A percentile compares a stretch with the other conserved stretches of the same genome.
These are phyloP conservation scores for Isoetes engelmannii DNA, from an alignment of 83 land plant species.

Conservation along the genomic window DNA sequence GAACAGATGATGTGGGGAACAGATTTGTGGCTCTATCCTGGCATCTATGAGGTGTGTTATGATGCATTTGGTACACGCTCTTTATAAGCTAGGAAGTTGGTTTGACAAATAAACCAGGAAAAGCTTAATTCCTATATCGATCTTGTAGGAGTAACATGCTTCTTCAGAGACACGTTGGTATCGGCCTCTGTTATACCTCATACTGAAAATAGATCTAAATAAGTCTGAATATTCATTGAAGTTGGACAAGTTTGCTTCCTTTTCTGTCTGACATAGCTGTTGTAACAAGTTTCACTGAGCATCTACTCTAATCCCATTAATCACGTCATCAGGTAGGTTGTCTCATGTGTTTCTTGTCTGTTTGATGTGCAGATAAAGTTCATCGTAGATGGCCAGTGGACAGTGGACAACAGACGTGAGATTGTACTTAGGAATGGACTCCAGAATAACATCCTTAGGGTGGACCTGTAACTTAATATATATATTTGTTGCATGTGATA, in stretches of 20 bases:
- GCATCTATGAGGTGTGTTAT: constrained; percentile 38
- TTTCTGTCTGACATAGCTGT: background rate
- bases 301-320: background rate
- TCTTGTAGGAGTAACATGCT: no score
- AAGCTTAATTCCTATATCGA: no score
- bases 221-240: background rate
- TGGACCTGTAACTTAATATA: constrained; percentile 21
- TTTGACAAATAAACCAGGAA: no score
- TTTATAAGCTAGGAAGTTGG: no score
- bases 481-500: no score
- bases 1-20: constrained; percentile 36
- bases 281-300: background rate
- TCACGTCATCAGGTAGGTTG: background rate
- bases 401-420: constrained; percentile 37
- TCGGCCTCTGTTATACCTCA: no score
- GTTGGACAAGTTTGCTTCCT: background rate
- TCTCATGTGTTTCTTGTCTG: background rate
- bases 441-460: constrained; percentile 51
- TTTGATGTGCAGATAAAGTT: constrained; percentile 45
- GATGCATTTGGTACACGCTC: no score
- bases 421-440: constrained; percentile 11
- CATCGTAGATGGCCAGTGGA: constrained; percentile 59
- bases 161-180: no score
- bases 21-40: constrained; percentile 54
- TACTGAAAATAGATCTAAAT: background rate